Conservation (phyloP, 75 land plant species). For the Chamaecyparis obtusa region DNA sequence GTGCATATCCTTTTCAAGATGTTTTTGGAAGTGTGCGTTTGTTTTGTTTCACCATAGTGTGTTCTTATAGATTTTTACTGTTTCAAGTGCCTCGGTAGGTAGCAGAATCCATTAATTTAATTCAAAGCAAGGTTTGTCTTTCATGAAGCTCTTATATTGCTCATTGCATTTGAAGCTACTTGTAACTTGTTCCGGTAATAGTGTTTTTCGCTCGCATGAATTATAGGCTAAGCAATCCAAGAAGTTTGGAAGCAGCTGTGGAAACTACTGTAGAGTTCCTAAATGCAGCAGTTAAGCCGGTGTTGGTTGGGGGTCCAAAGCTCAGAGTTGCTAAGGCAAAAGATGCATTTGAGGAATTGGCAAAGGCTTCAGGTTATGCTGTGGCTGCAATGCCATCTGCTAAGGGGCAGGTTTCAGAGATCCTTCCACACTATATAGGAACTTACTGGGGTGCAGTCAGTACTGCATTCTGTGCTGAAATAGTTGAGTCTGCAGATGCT, state of each 20-base stretch:
- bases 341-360: constrained; percentile 30
- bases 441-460: constrained; percentile 56
- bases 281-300: constrained; percentile 46
- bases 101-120: too few species aligned
- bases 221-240: constrained; percentile 30
- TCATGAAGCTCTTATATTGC: not conserved
- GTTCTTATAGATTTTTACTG: too few species aligned
- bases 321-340: constrained; percentile 37
- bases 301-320: constrained; percentile 48
- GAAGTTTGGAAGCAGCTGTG: constrained; percentile 43
- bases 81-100: too few species aligned
- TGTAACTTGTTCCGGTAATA: not conserved
- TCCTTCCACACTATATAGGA: constrained; percentile 35
- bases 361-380: constrained; percentile 44
- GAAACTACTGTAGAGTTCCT: constrained; percentile 38
- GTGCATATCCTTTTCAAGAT: not conserved
- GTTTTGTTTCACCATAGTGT: too few species aligned
- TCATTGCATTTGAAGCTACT: not conserved
- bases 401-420: constrained; percentile 31
- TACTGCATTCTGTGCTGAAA: constrained; percentile 34
- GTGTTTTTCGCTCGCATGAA: not conserved
- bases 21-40: not conserved
- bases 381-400: constrained; percentile 49
- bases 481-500: constrained; percentile 51
- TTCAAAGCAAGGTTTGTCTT: not conserved